Base-by-base conservation (phyloP, 768 basidiomycete genomes). In the Trichaptum fuscoviolaceum region DNA sequence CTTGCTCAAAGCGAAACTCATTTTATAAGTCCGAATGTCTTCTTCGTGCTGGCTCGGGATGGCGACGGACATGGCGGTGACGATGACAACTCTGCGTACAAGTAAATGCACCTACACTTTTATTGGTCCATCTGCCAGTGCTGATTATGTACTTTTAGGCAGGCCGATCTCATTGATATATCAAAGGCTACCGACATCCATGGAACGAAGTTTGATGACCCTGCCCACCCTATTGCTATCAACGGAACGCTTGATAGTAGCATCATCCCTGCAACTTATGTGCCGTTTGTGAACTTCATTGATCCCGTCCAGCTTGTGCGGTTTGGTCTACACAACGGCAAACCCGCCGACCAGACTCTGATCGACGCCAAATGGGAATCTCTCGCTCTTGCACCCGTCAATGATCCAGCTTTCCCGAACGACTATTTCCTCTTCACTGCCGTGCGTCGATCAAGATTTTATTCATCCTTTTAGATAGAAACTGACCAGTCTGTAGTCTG, bases 321-420 rank as follows among this genome's bases (percentile, higher is more conserved):
- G 52, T 89, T 89, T 68, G 88, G 88, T 9, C 75, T 90, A 23
- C 87, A 88, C 68, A 87, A 87, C 68, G 85, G 86, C 84, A 9
- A 25, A 35, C 83, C 83, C 4, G 74, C 80, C 64, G 83, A 87
- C 67, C 67, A 77, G 35, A 84, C 82, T 0, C 78, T 88, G n/a
- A 82, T 90, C 62, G 82, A 82, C 67, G 83, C 81, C 0, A 90
- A 90, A 75, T 90, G 87, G 87, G 89, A 90, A 71, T 85, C 84
- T 1, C 77, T 88, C 17, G 84, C 86, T 8, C 76, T 90, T 7
- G 87, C 84, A 2, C 82, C 87, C 0, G 81, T 81, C 23, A 72
- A 78, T 12, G 86, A 87, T 67, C 74, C 79, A 1, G 73, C 69
- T 0, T 81, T 77, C 73, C 89, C 88, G 0, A 75, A 90, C 68